A percentile compares a stretch with the other conserved stretches of the same genome.
These are phyloP conservation scores for Colletotrichum truncatum DNA, from an alignment of 2,329 filamentous ascomycete species.

Conservation along the genomic window DNA sequence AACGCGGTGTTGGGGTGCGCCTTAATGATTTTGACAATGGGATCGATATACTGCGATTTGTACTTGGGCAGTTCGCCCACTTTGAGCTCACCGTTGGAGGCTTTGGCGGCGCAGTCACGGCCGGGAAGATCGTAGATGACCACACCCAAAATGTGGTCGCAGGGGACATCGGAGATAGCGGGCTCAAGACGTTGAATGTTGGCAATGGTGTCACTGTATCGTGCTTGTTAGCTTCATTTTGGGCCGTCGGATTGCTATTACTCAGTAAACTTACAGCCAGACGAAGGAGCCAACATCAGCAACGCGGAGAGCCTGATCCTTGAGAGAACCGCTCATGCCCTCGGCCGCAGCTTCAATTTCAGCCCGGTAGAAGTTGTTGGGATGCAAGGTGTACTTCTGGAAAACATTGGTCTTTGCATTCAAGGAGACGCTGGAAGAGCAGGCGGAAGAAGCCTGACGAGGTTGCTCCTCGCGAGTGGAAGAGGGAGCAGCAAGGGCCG, in stretches of 20 bases:
- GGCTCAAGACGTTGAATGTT: constrained; percentile 48
- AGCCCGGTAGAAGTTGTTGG: constrained; percentile 45
- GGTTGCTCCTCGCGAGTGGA: constrained; percentile 38
- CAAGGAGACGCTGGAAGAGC: constrained; percentile 46
- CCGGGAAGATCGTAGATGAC: constrained; percentile 73
- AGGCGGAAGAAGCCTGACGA: constrained; percentile 40
- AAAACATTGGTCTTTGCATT: constrained; percentile 49
- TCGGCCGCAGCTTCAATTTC: constrained; percentile 47
- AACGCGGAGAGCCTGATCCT: constrained; percentile 42
- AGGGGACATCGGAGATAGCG: constrained; percentile 45
- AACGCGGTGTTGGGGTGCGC: constrained; percentile 61
- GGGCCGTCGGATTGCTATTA: no score
- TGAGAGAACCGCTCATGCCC: constrained; percentile 40
- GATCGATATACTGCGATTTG: constrained; percentile 52
- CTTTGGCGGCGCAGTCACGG: constrained; percentile 70
- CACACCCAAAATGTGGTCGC: constrained; percentile 51
- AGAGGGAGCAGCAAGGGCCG: constrained; percentile 44
- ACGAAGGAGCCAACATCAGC: constrained; percentile 50
- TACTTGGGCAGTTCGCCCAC: constrained; percentile 59
- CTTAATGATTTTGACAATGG: constrained; percentile 61
- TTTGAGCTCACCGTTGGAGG: constrained; percentile 69
- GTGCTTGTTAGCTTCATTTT: background rate
- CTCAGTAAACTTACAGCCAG: constrained; percentile 43
- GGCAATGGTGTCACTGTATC: constrained; percentile 45
- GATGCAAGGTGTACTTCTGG: constrained; percentile 48